These are phyloP conservation scores for Colletotrichum sp. DNA, from an alignment of 2,329 filamentous ascomycete species.

Conservation along the genomic window DNA sequence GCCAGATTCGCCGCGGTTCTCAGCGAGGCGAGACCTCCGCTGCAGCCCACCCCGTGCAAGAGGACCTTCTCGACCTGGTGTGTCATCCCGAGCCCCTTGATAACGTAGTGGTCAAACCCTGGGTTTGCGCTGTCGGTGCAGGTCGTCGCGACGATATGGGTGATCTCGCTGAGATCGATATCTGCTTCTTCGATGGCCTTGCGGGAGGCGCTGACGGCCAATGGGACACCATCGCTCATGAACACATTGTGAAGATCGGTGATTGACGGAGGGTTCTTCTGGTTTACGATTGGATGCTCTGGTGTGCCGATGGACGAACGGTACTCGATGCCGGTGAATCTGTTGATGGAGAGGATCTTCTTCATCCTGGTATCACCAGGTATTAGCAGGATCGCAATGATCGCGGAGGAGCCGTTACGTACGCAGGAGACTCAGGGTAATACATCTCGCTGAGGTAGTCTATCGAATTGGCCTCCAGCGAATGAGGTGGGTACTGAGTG, in stretches of 20 bases:
- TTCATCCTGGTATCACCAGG: slow-evolving; percentile 53
- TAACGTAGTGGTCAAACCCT: slow-evolving; percentile 70
- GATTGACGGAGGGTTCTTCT: slow-evolving; percentile 57
- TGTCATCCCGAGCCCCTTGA: slow-evolving; percentile 61
- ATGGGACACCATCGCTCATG: slow-evolving; percentile 60
- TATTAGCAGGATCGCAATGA: not conserved
- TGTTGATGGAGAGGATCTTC: slow-evolving; percentile 68
- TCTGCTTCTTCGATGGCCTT: slow-evolving; percentile 62
- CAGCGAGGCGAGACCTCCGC: slow-evolving; percentile 66
- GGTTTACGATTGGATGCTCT: slow-evolving; percentile 67
- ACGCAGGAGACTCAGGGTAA: slow-evolving; percentile 66
- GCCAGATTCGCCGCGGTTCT: slow-evolving; percentile 71
- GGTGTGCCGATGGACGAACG: slow-evolving; percentile 67
- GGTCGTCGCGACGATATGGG: slow-evolving; percentile 70
- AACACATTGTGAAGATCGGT: slow-evolving; percentile 60
- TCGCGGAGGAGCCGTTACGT: slow-evolving; percentile 63
- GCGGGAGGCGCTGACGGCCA: slow-evolving; percentile 59
- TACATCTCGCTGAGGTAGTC: slow-evolving; percentile 58
- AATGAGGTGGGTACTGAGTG: slow-evolving; percentile 64
- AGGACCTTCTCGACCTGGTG: slow-evolving; percentile 67
- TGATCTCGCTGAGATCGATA: slow-evolving; percentile 58
- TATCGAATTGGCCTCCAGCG: slow-evolving; percentile 54
- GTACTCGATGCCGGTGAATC: slow-evolving; percentile 67
- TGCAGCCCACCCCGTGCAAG: slow-evolving; percentile 70
- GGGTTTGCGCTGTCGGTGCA: slow-evolving; percentile 75